Conservation (phyloP, 306 rosid species). For the Hippophae gyantsensis region DNA sequence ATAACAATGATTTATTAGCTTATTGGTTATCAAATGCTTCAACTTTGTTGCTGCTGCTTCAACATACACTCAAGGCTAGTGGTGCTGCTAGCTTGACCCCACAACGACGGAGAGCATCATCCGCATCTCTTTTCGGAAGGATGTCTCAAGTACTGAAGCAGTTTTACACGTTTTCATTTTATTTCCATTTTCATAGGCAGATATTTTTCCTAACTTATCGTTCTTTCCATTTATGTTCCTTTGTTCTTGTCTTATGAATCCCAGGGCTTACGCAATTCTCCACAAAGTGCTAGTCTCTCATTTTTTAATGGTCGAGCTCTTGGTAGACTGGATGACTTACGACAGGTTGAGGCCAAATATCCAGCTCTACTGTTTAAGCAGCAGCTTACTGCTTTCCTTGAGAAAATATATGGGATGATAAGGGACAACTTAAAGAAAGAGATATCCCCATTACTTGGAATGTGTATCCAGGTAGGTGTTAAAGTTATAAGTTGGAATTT, state of each 20-base stretch:
- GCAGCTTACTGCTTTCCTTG: slow-evolving; percentile 99
- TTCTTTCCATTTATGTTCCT: slow-evolving; percentile 12
- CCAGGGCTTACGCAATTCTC: slow-evolving; percentile 89
- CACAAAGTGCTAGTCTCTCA: slow-evolving; percentile 84
- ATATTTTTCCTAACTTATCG: slow-evolving; percentile 12
- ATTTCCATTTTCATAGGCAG: slow-evolving; percentile 1
- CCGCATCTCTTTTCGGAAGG: slow-evolving; percentile 96
- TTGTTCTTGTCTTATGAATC: slow-evolving; percentile 19
- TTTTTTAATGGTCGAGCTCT: slow-evolving; percentile 86
- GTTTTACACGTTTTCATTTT: slow-evolving; percentile 14
- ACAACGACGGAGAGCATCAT: slow-evolving; percentile 83
- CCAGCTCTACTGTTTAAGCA: slow-evolving; percentile 96
- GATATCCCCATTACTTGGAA: slow-evolving; percentile 93
- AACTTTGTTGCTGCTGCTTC: slow-evolving; percentile 84
- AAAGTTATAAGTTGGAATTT: slow-evolving; percentile 1
- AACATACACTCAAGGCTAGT: slow-evolving; percentile 97
- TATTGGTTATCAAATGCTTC: slow-evolving; percentile 98
- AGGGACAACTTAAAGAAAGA: slow-evolving; percentile 95
- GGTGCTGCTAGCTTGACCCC: slow-evolving; percentile 99
- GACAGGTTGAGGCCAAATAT: slow-evolving; percentile 99
- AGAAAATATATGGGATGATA: slow-evolving; percentile 96
- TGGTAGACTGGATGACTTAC: slow-evolving; percentile 80
- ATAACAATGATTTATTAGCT: slow-evolving; percentile 74
- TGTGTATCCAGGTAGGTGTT: slow-evolving; percentile 79
- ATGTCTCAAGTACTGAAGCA: slow-evolving; percentile 82